phyloP scores from a whole-genome alignment of 441 rosid genomes.

The Codiaeum variegatum region DNA sequence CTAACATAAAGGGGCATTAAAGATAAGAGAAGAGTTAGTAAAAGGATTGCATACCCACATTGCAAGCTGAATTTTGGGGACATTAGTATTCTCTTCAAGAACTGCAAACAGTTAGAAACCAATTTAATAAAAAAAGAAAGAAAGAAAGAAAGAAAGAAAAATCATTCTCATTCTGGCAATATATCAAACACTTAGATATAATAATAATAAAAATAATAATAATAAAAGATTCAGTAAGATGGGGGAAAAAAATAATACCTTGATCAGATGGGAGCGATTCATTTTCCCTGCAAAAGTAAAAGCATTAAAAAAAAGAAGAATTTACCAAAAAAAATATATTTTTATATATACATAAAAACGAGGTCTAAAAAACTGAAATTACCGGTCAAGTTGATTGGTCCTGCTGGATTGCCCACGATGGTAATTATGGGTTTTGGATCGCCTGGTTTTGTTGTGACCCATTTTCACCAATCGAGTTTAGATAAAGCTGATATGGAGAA shows the following conservation, averaged over 20 bases:
- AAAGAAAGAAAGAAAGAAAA: not conserved
- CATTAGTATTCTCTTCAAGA: constrained; percentile 48
- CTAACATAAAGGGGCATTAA: not conserved
- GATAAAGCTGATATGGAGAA: not conserved
- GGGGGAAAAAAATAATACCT: constrained; percentile 33
- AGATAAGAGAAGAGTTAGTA: not conserved
- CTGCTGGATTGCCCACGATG: constrained; percentile 60
- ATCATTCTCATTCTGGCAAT: constrained; percentile 1
- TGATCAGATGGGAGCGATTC: constrained; percentile 73
- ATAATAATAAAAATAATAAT: not conserved
- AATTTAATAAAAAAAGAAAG: not conserved
- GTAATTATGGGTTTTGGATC: constrained; percentile 47
- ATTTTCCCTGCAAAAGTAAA: constrained; percentile 53
- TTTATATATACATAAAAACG: too few species aligned
- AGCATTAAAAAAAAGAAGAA: not conserved
- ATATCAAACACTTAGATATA: constrained; percentile 26
- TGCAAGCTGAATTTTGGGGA: constrained; percentile 78
- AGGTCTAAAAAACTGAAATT: not conserved
- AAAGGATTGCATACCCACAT: constrained; percentile 78
- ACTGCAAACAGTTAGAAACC: constrained; percentile 28
- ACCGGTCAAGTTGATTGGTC: constrained; percentile 41
- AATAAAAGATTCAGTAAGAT: not conserved
- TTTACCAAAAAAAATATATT: not conserved
- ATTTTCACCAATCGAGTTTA: constrained; percentile 21
- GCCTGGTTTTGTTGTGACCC: constrained; percentile 64